Evolutionary conservation across 768 basidiomycete genomes (phyloP).

Genomic region (Cubamyces sp.): DNA sequence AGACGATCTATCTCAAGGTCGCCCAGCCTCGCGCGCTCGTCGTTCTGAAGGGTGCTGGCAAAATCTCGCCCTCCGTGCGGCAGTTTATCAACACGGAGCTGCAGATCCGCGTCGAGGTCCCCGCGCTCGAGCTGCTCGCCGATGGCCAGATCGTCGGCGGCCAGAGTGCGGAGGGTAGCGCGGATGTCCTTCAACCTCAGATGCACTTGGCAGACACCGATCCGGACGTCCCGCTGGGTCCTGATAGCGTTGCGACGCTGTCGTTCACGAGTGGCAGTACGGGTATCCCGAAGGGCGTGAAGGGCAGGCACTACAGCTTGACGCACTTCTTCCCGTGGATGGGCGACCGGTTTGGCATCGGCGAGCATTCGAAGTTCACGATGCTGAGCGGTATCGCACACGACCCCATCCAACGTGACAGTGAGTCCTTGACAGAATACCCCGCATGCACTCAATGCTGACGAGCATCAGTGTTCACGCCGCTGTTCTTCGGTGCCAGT

Average conservation of each 20-base stretch:
- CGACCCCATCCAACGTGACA: constrained; percentile 98
- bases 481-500: constrained; percentile 94
- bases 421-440: constrained; percentile 53
- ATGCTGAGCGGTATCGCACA: constrained; percentile 99
- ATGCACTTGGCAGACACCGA: constrained; percentile 63
- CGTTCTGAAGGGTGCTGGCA: constrained; percentile 88
- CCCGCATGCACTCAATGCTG: background rate
- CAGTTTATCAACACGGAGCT: constrained; percentile 80
- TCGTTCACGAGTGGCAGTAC: constrained; percentile 98
- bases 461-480: constrained; percentile 82
- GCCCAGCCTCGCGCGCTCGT: constrained; percentile 91
- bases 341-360: constrained; percentile 82
- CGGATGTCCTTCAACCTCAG: constrained; percentile 66
- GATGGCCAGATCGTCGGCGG: constrained; percentile 74
- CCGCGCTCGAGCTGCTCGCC: constrained; percentile 77
- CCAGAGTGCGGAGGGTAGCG: constrained; percentile 34
- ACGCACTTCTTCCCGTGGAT: constrained; percentile 99
- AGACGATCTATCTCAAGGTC: constrained; percentile 91
- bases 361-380: constrained; percentile 82
- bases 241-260: constrained; percentile 91
- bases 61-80: constrained; percentile 77
- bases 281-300: constrained; percentile 98
- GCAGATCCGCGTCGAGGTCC: constrained; percentile 87
- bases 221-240: constrained; percentile 86
- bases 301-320: constrained; percentile 91